These are phyloP conservation scores for Rhodamnia argentea DNA, from an alignment of 345 rosid species.

Conservation along the genomic window DNA sequence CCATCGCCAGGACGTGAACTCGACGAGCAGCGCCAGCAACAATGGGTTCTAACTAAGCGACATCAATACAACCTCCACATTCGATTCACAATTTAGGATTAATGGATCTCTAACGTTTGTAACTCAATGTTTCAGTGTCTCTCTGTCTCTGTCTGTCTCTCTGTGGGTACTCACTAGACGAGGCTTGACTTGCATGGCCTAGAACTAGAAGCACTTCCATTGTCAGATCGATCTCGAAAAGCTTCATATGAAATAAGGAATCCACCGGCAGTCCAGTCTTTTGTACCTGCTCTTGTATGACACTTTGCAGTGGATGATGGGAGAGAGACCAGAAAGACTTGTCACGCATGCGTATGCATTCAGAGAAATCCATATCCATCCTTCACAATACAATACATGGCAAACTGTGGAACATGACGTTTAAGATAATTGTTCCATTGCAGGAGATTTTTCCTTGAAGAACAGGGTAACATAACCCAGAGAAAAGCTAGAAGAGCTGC, in stretches of 20 bases:
- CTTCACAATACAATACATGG: neutral
- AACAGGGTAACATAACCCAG: neutral
- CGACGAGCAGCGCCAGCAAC: slow-evolving; percentile 1
- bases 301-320: neutral
- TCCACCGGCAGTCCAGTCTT: neutral
- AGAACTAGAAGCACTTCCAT: neutral
- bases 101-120: neutral
- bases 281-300: neutral
- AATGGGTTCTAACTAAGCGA: neutral
- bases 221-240: neutral
- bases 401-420: neutral
- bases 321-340: neutral
- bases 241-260: neutral
- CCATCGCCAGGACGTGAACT: slow-evolving; percentile 2
- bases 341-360: neutral
- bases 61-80: neutral
- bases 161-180: neutral
- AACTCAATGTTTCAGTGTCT: neutral
- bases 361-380: neutral
- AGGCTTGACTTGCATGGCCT: neutral
- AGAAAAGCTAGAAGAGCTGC: neutral
- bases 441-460: neutral
- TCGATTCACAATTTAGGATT: neutral
- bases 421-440: neutral
- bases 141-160: neutral